Evolutionary conservation across 768 basidiomycete species (phyloP), one percentile per base, ranked within the genome.

Genomic region (Termitomyces sp.): DNA sequence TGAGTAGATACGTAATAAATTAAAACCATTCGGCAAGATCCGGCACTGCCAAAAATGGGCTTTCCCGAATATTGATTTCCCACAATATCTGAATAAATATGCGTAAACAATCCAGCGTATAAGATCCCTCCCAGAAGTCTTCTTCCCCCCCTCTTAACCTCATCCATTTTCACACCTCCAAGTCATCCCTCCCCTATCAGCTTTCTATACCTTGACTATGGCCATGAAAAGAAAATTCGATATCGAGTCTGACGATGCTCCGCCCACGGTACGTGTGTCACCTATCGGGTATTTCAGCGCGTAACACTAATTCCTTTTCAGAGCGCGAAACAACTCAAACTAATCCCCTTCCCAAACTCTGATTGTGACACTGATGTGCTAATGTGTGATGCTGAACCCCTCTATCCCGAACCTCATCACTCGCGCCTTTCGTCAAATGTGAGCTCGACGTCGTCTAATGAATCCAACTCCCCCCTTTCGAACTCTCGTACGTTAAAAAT

Each of bases 191-290:
- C 53, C 55, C 50, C 42, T 58, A 54, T 50, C 44, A 29, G 48
- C 44, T 51, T 59, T 52, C 64, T 49, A 38, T 13, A 7, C n/a
- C 5, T 49, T 4, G 41, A 58, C 60, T 49, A 91, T 90, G 88
- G 76, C 83, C 39, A 59, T 89, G 66, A 93, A 92, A 70, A 81
- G 90, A 67, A 93, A 93, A 74, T 76, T 88, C 49, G 82, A 85
- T 48, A 61, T 74, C 18, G 86, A 86, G 56, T 65, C 73, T 18
- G 79, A 81, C 55, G 83, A 83, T 62, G 73, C 74, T 57, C 74
- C 70, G 51, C 78, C 74, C 58, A 77, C 68, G 59, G 85, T 85
- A 68, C 52, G 73, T 63, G 41, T 15, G 10, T 53, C 42, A 45
- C 59, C 60, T 57, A 20, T 22, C 32, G 15, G 23, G 18, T n/a